phyloP scores from a whole-genome alignment of 257 asterid genomes.

The Solanum lignicaule region DNA sequence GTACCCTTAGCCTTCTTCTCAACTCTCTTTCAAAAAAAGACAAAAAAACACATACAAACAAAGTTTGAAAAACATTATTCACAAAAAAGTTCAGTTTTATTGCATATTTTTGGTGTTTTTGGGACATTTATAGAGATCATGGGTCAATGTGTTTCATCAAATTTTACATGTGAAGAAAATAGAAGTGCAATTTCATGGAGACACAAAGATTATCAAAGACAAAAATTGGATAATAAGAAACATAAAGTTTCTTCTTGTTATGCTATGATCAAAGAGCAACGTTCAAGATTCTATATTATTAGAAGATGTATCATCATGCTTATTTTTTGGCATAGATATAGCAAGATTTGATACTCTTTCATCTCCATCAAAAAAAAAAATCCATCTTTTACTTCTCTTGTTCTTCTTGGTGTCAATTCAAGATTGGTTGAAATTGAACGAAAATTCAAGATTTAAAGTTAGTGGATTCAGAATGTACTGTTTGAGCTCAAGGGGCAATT shows the following conservation, averaged over 20 bases:
- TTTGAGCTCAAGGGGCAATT: background rate
- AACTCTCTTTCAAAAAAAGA: background rate
- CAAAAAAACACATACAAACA: background rate
- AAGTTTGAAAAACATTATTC: background rate
- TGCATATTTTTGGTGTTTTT: background rate
- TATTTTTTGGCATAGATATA: slow-evolving; percentile 24
- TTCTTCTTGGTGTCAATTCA: background rate
- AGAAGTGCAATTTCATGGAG: background rate
- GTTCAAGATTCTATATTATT: slow-evolving; percentile 24
- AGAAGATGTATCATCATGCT: slow-evolving; percentile 25
- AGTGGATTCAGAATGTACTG: background rate
- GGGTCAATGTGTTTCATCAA: slow-evolving; percentile 24
- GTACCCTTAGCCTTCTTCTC: background rate
- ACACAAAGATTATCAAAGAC: background rate
- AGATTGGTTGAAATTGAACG: background rate
- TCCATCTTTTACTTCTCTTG: background rate
- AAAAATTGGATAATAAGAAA: background rate
- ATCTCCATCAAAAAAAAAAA: background rate
- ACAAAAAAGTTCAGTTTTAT: background rate
- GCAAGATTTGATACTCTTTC: background rate
- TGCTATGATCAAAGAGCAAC: slow-evolving; percentile 14
- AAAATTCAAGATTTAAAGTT: background rate
- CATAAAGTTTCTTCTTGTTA: background rate
- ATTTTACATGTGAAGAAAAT: background rate
- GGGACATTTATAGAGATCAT: background rate